Evolutionary conservation across 257 asterid genomes (phyloP), one percentile per base, ranked within the genome.

Genomic region (Buddleja alternifolia): DNA sequence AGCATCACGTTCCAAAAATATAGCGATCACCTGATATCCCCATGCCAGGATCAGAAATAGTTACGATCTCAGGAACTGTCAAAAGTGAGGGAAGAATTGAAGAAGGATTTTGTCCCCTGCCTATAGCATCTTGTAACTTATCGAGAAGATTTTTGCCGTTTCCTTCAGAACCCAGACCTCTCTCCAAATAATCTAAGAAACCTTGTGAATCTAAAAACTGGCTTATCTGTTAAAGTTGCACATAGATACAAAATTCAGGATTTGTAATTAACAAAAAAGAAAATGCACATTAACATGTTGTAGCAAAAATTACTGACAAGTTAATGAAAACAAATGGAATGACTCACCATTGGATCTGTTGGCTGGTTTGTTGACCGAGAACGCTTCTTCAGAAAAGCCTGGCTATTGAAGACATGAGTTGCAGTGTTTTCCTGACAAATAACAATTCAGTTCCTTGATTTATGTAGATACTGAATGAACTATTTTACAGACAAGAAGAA

Each of bases 121-220:
- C 96, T 47, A 88, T 81, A 67, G 98, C 95, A 84, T 93, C 97
- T 77, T 93, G 98, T 77, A 93, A 80, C 86, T 81, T 93, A 81
- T 93, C 98, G 47, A 93, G 96, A 80, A 93, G 93, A 82, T 86
- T 90, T 67, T 81, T 72, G 57, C 80, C 86, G 66, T 80, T 90
- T 82, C 73, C 92, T 69, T 88, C 89, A 71, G 92, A 83, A 67
- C 96, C 96, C 53, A 83, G 85, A 70, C 93, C 97, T 83, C 97
- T 85, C 82, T 88, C 98, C 82, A 93, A 78, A 82, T 86, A 90
- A 82, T 93, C 97, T 53, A 93, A 76, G 93, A 93, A 90, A 55
- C 98, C 98, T 73, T 88, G 97, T 76, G 98, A 83, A 9, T 90
- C 97, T 67, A 93, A 71, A 74, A 93, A 93, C 78, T 93, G 96